Base-by-base conservation (phyloP, 257 asterid genomes). In the Rehmannia glutinosa region DNA sequence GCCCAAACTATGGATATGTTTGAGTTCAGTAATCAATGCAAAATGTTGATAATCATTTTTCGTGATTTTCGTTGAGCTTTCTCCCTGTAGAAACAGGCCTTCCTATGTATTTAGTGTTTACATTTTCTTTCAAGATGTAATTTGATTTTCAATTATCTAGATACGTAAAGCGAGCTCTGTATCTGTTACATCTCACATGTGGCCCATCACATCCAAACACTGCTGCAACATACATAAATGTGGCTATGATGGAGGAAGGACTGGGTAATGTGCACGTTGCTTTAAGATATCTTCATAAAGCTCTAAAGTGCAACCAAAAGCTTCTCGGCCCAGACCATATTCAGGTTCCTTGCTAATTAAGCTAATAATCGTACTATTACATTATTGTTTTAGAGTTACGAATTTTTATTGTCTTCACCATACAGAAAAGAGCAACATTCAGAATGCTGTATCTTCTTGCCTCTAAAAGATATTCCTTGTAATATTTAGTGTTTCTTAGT, bases 241-340 rank as follows among this genome's bases (percentile, higher is more conserved):
- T 90, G 53, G 97, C 97, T 47, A 90, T 91, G 97, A 91, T 88
- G 97, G 97, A 91, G 78, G 97, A 91, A 81, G 97, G 97, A 30
- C 80, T 91, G 64, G 97, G 97, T 42, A 91, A 91, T 77, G 97
- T 91, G 77, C 97, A 86, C 27, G 90, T 91, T 66, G 97, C 97
- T 46, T 89, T 91, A 64, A 86, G 97, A 77, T 91, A 91, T 77
- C 97, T 91, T 60, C 97, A 91, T 71, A 91, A 86, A 81, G 97
- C 97, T 69, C 91, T 91, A 16, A 91, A 91, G 82, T 91, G 97
- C 86, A 91, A 91, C 87, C 97, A 86, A 83, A 88, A 75, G 85
- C 95, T 91, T 66, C 97, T 91, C 56, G 97, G 97, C 62, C 95
- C 97, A 41, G 97, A 91, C 69, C 97, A 91, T 73, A 91, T 91